Evolutionary conservation across 106 monocot genomes (phyloP).

Genomic region (Agapanthus africanus): DNA sequence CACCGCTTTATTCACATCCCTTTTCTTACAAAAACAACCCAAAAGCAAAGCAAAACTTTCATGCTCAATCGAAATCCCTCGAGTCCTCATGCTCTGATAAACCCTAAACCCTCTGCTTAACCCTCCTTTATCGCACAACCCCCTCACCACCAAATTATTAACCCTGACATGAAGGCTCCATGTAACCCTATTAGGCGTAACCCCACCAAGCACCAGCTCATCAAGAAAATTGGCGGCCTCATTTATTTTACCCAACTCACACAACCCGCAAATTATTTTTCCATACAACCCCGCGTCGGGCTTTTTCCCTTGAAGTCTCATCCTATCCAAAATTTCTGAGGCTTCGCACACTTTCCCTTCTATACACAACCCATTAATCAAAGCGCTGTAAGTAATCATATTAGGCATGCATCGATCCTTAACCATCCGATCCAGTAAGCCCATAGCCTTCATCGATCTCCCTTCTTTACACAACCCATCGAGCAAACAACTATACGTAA

Average conservation of each 20-base stretch:
- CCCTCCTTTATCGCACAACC: constrained; percentile 31
- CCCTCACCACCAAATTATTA: constrained; percentile 55
- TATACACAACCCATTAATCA: constrained; percentile 57
- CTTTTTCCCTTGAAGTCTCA: constrained; percentile 37
- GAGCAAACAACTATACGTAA: constrained; percentile 71
- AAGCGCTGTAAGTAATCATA: constrained; percentile 46
- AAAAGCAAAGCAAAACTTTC: constrained; percentile 52
- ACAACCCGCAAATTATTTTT: constrained; percentile 53
- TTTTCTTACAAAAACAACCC: constrained; percentile 33
- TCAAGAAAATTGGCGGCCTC: constrained; percentile 85
- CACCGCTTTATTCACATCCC: constrained; percentile 50
- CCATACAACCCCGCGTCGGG: constrained; percentile 74
- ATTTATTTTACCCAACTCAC: constrained; percentile 25
- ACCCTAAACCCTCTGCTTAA: constrained; percentile 44
- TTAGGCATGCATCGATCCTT: constrained; percentile 30
- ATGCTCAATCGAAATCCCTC: constrained; percentile 46
- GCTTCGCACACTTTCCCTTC: constrained; percentile 48
- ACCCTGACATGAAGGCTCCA: constrained; percentile 67
- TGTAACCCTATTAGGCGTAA: constrained; percentile 67
- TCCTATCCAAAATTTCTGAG: constrained; percentile 55
- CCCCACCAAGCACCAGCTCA: constrained; percentile 69
- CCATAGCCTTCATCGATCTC: constrained; percentile 30
- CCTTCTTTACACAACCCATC: constrained; percentile 76
- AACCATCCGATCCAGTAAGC: constrained; percentile 53
- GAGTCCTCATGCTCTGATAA: constrained; percentile 44